Percentiles rank a stretch among this genome's conserved stretches.
phyloP scores from a whole-genome alignment of 1,284 basidiomycete genomes.

The Pseudomicrostroma phylloplanum region DNA sequence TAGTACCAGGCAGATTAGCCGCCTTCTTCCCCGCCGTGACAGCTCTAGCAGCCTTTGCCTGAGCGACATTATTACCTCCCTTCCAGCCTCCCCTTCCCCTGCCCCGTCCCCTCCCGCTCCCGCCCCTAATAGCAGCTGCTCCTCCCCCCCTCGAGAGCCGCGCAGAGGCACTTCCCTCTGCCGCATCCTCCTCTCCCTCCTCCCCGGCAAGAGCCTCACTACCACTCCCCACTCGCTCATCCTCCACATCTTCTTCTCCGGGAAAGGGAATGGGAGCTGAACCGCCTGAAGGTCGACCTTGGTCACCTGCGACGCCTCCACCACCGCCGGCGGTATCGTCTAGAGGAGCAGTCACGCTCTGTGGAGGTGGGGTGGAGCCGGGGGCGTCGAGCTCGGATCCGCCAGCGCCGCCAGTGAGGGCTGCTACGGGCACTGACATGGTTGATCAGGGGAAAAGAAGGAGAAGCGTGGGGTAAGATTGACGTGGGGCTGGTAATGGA shows the following conservation, averaged over 20 bases:
- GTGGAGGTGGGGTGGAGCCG: constrained; percentile 5
- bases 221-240: constrained; percentile 2
- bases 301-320: neutral
- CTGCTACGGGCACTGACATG: neutral
- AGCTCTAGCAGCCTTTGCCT: too few species aligned
- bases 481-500: neutral
- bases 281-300: too few species aligned
- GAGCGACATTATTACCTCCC: too few species aligned
- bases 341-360: neutral
- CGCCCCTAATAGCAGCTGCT: too few species aligned
- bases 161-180: too few species aligned
- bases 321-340: constrained; percentile 13
- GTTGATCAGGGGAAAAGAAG: neutral
- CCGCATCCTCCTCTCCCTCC: neutral
- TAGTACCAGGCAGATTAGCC: constrained; percentile 1
- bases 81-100: too few species aligned
- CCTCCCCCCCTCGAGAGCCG: too few species aligned
- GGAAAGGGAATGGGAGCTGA: too few species aligned
- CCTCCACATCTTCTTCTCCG: neutral
- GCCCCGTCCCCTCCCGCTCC: too few species aligned
- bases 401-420: neutral
- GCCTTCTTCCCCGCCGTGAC: too few species aligned
- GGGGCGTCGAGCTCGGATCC: constrained; percentile 3
- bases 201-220: constrained; percentile 14
- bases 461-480: neutral